Evolutionary conservation across 345 rosid genomes (phyloP), one percentile per base, ranked within the genome.

Genomic region (Noccaea bulbosa): DNA sequence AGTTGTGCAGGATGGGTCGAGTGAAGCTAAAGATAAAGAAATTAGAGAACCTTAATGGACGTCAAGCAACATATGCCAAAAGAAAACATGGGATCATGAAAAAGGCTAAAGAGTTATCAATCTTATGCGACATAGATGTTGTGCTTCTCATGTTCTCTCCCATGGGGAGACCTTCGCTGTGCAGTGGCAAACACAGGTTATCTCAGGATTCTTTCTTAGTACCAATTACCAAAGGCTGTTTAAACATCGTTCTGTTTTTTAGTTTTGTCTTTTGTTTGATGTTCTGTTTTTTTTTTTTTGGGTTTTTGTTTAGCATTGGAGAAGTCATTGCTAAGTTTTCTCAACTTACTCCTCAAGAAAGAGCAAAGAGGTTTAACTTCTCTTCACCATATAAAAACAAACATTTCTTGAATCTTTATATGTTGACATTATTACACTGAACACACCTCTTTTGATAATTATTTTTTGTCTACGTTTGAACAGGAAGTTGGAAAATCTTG

Each of bases 401-500:
- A 27, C 17, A 10, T 7, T 4, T 52, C 38, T 49, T 2, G 11
- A n/a, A 39, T 17, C 11, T 24, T 51, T 66, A 2, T 51, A 17
- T 4, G 67, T 65, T 7, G 22, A 14, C 30, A 27, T 27, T 1
- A 5, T 15, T 57, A 47, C 49, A 56, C 24, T 69, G 17, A 58
- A 47, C 46, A 6, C 22, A 49, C 1, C n/a, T 49, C 17, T 40
- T 71, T 14, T 14, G 22, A 20, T 20, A 1, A 20, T 20, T 20
- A 20, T 6, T 65, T 55, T 75, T 65, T 65, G 65, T 47, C 44
- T 71, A 56, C 20, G 7, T 70, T 83, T 78, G 58, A 68, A 62
- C 98, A 92, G 93, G 90, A 93, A 83, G 79, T 20, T 90, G 83
- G 96, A 93, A 74, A 86, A 88, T 75, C 96, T 93, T 74, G 96